These are phyloP conservation scores for Ophiocordyceps camponoti-rufipedis DNA, from an alignment of 2,329 filamentous ascomycete genomes.

Conservation along the genomic window DNA sequence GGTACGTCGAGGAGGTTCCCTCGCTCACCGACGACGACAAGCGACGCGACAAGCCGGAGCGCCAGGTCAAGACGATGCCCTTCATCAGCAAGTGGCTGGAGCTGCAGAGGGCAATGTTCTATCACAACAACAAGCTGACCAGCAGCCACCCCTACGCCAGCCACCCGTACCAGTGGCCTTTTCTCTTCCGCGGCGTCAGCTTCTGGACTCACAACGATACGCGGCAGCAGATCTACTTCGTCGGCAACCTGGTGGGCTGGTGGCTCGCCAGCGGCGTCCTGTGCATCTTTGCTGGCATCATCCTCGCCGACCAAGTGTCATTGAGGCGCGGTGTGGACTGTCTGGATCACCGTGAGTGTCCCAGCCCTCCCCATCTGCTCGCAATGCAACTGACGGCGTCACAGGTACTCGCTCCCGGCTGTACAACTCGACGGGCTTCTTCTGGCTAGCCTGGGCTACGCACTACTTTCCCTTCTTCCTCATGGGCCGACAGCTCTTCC, in stretches of 20 bases:
- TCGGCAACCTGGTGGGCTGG: constrained; percentile 94
- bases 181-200: constrained; percentile 88
- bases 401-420: constrained; percentile 75
- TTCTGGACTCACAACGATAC: constrained; percentile 98
- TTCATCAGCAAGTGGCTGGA: constrained; percentile 94
- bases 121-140: constrained; percentile 95
- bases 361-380: too few species aligned
- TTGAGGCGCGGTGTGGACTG: constrained; percentile 85
- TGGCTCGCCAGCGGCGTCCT: constrained; percentile 87
- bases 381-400: constrained; percentile 11
- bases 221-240: constrained; percentile 92
- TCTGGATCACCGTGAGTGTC: constrained; percentile 69
- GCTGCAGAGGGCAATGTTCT: constrained; percentile 95
- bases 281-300: constrained; percentile 81
- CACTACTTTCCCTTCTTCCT: constrained; percentile 97
- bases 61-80: constrained; percentile 64
- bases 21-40: constrained; percentile 53
- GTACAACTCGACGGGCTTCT: constrained; percentile 97
- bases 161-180: constrained; percentile 93
- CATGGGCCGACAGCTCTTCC: constrained; percentile 94
- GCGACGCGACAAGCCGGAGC: constrained; percentile 57
- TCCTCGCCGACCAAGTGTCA: constrained; percentile 84
- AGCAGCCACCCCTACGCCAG: constrained; percentile 94
- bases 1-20: constrained; percentile 85
- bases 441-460: constrained; percentile 94